phyloP scores from a whole-genome alignment of 805 yeast species.

The Torulaspora indica region DNA sequence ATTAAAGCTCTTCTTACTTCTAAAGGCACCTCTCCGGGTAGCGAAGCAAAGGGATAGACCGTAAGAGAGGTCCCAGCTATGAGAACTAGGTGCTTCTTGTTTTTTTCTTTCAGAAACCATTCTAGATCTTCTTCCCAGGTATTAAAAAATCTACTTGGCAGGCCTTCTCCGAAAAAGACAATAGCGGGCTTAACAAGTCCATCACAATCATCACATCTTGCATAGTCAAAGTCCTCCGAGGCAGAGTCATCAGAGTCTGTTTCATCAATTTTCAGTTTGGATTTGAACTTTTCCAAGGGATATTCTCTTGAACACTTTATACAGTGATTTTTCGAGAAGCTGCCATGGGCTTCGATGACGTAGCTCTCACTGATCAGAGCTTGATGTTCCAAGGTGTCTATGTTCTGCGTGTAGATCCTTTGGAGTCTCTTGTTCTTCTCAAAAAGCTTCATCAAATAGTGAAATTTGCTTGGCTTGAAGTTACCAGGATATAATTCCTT shows the following conservation, averaged over 20 bases:
- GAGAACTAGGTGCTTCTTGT: constrained; percentile 60
- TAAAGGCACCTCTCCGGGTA: constrained; percentile 61
- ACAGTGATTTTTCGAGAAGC: constrained; percentile 81
- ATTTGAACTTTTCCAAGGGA: constrained; percentile 44
- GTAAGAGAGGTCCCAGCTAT: constrained; percentile 91
- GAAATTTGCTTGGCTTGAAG: constrained; percentile 78
- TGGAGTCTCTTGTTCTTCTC: constrained; percentile 58
- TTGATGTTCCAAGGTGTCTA: constrained; percentile 82
- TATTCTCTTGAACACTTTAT: constrained; percentile 63
- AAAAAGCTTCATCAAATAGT: constrained; percentile 60
- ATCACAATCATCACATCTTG: constrained; percentile 55
- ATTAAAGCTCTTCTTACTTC: constrained; percentile 56
- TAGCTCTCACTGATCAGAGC: constrained; percentile 66
- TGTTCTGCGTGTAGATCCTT: constrained; percentile 86
- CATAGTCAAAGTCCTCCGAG: constrained; percentile 26
- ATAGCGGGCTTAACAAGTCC: constrained; percentile 90
- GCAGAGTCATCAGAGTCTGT: constrained; percentile 18
- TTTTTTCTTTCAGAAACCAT: constrained; percentile 39
- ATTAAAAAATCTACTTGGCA: constrained; percentile 67
- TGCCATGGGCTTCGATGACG: constrained; percentile 91
- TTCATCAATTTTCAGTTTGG: constrained; percentile 33
- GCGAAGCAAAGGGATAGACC: constrained; percentile 83
- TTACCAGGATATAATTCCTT: constrained; percentile 85
- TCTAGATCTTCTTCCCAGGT: constrained; percentile 54
- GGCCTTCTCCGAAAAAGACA: constrained; percentile 87